Percentiles rank a stretch among this genome's conserved stretches.
phyloP scores from a whole-genome alignment of 257 asterid genomes.

The Solanum habrochaites region DNA sequence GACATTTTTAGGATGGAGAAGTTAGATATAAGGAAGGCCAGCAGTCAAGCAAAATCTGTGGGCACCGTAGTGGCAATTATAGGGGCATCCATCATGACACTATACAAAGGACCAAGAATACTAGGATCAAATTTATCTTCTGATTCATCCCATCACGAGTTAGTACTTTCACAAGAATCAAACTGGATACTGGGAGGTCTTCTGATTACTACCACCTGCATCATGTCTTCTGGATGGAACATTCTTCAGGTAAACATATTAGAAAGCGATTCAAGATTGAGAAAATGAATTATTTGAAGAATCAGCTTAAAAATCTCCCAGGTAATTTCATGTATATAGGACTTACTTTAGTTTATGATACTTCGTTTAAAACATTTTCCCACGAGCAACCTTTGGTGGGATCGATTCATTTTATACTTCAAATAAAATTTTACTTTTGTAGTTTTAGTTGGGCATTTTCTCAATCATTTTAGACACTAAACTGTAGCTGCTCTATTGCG shows the following conservation, averaged over 20 bases:
- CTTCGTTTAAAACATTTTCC: not conserved
- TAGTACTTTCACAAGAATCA: not conserved
- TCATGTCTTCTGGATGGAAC: constrained; percentile 11
- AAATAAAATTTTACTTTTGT: not conserved
- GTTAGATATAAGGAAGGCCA: constrained; percentile 1
- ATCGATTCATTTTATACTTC: not conserved
- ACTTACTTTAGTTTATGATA: not conserved
- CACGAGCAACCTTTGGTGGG: not conserved
- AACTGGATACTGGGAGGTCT: constrained; percentile 14
- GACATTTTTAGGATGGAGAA: constrained; percentile 14
- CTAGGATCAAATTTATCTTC: not conserved
- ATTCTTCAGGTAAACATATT: constrained; percentile 16
- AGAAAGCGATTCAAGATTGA: not conserved
- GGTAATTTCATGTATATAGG: not conserved
- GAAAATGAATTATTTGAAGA: not conserved
- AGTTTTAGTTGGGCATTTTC: not conserved
- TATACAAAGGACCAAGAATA: constrained; percentile 9
- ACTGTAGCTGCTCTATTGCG: not conserved
- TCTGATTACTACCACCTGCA: constrained; percentile 1
- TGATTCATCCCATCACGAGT: not conserved
- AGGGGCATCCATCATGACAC: constrained; percentile 14
- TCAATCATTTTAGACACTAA: not conserved
- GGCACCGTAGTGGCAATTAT: constrained; percentile 9
- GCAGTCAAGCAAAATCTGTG: constrained; percentile 4
- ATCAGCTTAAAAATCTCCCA: not conserved